Percentiles rank a stretch among this genome's conserved stretches.
Evolutionary conservation across 768 basidiomycete species (phyloP).

Genomic region (Lentinula detonsa): DNA sequence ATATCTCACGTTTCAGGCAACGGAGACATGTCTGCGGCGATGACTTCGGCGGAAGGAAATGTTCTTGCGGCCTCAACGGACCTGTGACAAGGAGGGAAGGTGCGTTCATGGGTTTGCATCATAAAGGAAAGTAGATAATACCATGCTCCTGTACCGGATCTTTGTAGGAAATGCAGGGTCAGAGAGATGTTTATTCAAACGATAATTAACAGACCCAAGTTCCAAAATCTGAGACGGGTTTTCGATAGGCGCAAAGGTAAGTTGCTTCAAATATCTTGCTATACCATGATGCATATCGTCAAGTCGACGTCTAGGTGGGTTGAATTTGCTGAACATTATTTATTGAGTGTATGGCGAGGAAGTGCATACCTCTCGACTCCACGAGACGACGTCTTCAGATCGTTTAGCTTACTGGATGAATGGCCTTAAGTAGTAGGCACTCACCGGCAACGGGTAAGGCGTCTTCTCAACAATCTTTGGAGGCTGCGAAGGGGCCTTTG

Average conservation of each 20-base stretch:
- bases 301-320: slow-evolving; percentile 1
- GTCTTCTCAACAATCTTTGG: neutral
- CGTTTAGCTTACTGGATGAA: neutral
- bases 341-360: too few relatives aligned
- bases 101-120: neutral
- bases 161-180: neutral
- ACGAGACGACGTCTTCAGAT: neutral
- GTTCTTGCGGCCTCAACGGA: slow-evolving; percentile 3
- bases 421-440: neutral
- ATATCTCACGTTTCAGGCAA: neutral
- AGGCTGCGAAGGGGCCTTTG: neutral
- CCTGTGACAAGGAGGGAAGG: neutral
- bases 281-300: slow-evolving; percentile 3
- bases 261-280: neutral
- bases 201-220: neutral
- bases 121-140: neutral
- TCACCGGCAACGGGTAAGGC: neutral
- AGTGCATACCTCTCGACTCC: slow-evolving; percentile 3
- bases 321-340: too few relatives aligned
- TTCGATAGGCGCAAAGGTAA: neutral
- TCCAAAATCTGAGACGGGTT: slow-evolving; percentile 1
- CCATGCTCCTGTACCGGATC: slow-evolving; percentile 4
- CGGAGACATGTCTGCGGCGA: slow-evolving; percentile 1
- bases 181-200: neutral
- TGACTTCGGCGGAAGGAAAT: neutral